Percentiles rank a stretch among this genome's conserved stretches.
These are phyloP conservation scores for Paramarasmius palmivorus DNA, from an alignment of 1,284 basidiomycete genomes.

Conservation along the genomic window DNA sequence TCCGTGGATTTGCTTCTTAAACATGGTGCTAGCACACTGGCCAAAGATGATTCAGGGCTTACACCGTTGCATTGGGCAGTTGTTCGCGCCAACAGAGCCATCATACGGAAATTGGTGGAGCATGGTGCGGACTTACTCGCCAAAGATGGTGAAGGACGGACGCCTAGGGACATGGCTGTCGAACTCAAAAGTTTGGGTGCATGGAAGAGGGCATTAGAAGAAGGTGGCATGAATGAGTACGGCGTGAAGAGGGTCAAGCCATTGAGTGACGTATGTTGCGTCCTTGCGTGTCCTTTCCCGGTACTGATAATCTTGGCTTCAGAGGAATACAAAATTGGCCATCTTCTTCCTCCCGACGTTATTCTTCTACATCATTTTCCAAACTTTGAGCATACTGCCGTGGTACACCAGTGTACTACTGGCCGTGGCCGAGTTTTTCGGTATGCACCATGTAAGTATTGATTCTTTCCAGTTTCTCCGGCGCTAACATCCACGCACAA, in stretches of 20 bases:
- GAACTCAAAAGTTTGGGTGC: constrained; percentile 90
- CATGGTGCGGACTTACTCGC: constrained; percentile 83
- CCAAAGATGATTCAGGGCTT: constrained; percentile 81
- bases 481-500: constrained; percentile 17
- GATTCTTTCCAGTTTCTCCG: constrained; percentile 10
- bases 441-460: constrained; percentile 84
- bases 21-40: constrained; percentile 80
- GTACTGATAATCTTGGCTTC: constrained; percentile 11
- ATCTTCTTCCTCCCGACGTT: constrained; percentile 82
- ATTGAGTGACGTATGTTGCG: constrained; percentile 62
- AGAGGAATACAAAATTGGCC: constrained; percentile 81
- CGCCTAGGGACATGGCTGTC: constrained; percentile 91
- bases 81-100: constrained; percentile 89
- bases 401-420: constrained; percentile 89
- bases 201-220: constrained; percentile 86
- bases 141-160: constrained; percentile 85
- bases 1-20: constrained; percentile 90
- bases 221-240: constrained; percentile 79
- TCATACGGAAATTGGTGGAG: constrained; percentile 84
- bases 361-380: constrained; percentile 83
- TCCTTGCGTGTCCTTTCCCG: constrained; percentile 2
- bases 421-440: constrained; percentile 84
- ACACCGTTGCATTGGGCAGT: constrained; percentile 98
- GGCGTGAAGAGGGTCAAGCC: constrained; percentile 70
- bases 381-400: constrained; percentile 78